Base-by-base conservation (phyloP, 306 rosid genomes). In the Geum urbanum region DNA sequence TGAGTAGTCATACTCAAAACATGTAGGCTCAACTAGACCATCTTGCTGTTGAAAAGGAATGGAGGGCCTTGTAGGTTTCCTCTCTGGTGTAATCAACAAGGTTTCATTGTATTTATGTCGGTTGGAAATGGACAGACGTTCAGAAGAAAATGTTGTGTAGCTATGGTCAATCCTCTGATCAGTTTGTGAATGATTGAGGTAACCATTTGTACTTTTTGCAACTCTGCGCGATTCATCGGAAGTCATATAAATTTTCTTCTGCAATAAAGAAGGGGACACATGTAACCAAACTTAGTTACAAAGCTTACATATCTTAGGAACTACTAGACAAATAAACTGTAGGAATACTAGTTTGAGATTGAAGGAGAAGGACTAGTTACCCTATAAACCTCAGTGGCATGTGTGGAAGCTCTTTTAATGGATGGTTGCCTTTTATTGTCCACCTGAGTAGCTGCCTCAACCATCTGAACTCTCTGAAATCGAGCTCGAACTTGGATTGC, bases 401-500 rank as follows among this genome's bases (percentile, higher is more conserved):
- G 76, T 54, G 77, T 15, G 45, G 57, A 37, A 54, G 61, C 55
- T 18, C 72, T 66, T 22, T 35, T 69, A 24, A 67, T 69, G 4
- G 76, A 56, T 44, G 76, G 63, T 50, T 69, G 84, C 35, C 65
- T 79, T 70, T 63, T 65, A 27, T 56, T 70, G 14, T 60, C 78
- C 40, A 24, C 67, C 62, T 74, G 78, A 64, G 76, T 10, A 58
- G 44, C 71, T 56, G 84, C 92, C 56, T 85, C 90, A 40, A 79
- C 78, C 83, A 73, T 72, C 70, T 84, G 89, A 79, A 94, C 77
- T 78, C 99, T 78, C 40, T 84, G 84, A 56, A 82, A 78, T 37
- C 98, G 88, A 45, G 98, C 94, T 83, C 92, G 72, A 63, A 94
- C 92, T 79, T 94, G 99, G 74, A 90, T 91, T 18, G 96, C 77